A percentile compares a stretch with the other conserved stretches of the same genome.
These are phyloP conservation scores for Reutealis trisperma DNA, from an alignment of 345 rosid genomes.

Conservation along the genomic window DNA sequence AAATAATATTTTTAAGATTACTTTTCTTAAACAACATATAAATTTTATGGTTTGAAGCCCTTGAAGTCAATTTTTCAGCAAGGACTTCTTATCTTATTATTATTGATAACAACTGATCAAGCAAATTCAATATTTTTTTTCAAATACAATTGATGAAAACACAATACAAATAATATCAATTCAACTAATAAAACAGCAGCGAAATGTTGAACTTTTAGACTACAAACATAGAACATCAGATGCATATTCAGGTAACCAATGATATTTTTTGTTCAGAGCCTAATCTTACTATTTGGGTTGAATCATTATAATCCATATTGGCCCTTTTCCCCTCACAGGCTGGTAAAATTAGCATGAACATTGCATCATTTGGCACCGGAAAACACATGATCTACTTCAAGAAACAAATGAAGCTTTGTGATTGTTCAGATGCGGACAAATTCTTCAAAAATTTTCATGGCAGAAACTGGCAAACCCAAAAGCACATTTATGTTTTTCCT, in stretches of 20 bases:
- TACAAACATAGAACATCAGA: not conserved
- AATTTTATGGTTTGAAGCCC: not conserved
- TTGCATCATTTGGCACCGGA: not conserved
- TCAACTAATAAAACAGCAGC: not conserved
- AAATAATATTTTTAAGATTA: too few relatives aligned
- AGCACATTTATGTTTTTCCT: conserved; percentile 68
- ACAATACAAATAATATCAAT: too few relatives aligned
- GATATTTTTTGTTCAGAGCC: too few relatives aligned
- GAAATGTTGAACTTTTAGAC: not conserved
- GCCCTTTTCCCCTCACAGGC: not conserved
- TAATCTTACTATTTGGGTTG: too few relatives aligned
- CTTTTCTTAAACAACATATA: too few relatives aligned
- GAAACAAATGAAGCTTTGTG: not conserved
- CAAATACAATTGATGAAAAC: not conserved
- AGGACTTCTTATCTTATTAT: not conserved
- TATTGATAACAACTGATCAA: not conserved
- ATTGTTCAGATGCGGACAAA: conserved; percentile 47
- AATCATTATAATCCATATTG: too few relatives aligned
- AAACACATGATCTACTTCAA: not conserved
- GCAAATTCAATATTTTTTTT: not conserved
- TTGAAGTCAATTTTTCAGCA: too few relatives aligned
- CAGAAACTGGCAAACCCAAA: conserved; percentile 74
- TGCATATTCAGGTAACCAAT: not conserved
- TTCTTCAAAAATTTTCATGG: conserved; percentile 67
- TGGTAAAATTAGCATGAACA: not conserved